Base-by-base conservation (phyloP, 2,329 filamentous ascomycete genomes). In the Diaporthe sp. region DNA sequence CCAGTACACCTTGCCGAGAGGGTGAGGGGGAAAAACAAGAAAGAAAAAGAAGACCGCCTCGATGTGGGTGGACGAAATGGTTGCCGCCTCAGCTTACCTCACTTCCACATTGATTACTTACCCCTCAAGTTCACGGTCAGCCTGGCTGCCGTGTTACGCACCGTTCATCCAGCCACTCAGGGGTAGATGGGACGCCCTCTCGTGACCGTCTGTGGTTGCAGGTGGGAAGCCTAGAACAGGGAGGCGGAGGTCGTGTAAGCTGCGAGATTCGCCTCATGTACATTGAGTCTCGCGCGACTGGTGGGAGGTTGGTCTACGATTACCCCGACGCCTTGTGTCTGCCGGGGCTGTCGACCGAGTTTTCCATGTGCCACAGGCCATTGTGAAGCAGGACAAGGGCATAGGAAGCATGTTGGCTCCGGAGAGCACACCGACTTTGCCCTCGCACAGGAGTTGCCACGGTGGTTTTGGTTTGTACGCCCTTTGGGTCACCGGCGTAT, bases 51-150 rank as follows among this genome's bases (percentile, higher is more conserved):
- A 37, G 28, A 44, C 49, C 46, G 28, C 55, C n/a, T 53, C 60
- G 17, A 17, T 8, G 17, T 55, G 57, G n/a, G 34, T 44, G 37
- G 10, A 55, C 49, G 37, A 31, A 19, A 42, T 22, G 1, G 53
- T 49, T 37, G 9, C 46, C 31, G 44, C 49, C 42, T 72, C 58
- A 72, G 57, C 57, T 72, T 61, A 60, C 58, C 57, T 72, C 49
- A 62, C 31, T 60, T 31, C 62, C 25, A 53, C 37, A 55, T 49
- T 72, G 44, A 51, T 39, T 53, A 61, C 57, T 55, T 73, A 42
- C 71, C 70, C 58, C 58, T 60, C 71, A 65, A 65, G 58, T 65
- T 73, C 58, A 55, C 12, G 46, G 46, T 65, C 46, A 62, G 58
- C 58, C 34, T 65, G 46, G 46, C 49, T 65, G 58, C 28, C 49